Evolutionary conservation across 148 eudicot genomes (phyloP).

Genomic region (Hydrangea macrophylla): DNA sequence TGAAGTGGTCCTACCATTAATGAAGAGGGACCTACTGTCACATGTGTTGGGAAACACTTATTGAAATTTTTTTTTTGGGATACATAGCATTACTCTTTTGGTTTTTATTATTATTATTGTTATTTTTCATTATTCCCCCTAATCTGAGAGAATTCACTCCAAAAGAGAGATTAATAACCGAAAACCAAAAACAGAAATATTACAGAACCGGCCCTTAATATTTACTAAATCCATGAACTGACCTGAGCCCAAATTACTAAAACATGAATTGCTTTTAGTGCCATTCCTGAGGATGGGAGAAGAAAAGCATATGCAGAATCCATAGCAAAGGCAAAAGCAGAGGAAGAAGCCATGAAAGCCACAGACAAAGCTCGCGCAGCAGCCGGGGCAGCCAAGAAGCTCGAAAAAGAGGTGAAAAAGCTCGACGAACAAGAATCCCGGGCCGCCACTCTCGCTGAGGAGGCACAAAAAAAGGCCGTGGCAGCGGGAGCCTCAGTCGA

Average conservation of each 20-base stretch:
- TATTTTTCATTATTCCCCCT: too few relatives aligned
- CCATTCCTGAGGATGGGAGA: slow-evolving; percentile 91
- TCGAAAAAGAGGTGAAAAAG: slow-evolving; percentile 50
- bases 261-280: slow-evolving; percentile 28
- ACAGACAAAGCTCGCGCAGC: slow-evolving; percentile 62
- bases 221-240: too few relatives aligned
- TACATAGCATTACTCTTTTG: too few relatives aligned
- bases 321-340: slow-evolving; percentile 67
- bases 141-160: too few relatives aligned
- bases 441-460: slow-evolving; percentile 53
- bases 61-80: too few relatives aligned
- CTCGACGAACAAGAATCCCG: slow-evolving; percentile 45
- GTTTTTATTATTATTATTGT: too few relatives aligned
- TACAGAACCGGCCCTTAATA: too few relatives aligned
- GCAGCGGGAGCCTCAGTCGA: slow-evolving; percentile 60
- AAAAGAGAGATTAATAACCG: too few relatives aligned
- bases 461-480: slow-evolving; percentile 53
- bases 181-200: too few relatives aligned
- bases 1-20: too few relatives aligned
- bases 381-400: slow-evolving; percentile 49
- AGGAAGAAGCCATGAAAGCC: slow-evolving; percentile 70
- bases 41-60: too few relatives aligned
- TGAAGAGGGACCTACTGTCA: too few relatives aligned
- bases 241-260: neutral
- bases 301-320: slow-evolving; percentile 80